phyloP scores from a whole-genome alignment of 2,329 filamentous ascomycete species.

The Bertia moriformis region DNA sequence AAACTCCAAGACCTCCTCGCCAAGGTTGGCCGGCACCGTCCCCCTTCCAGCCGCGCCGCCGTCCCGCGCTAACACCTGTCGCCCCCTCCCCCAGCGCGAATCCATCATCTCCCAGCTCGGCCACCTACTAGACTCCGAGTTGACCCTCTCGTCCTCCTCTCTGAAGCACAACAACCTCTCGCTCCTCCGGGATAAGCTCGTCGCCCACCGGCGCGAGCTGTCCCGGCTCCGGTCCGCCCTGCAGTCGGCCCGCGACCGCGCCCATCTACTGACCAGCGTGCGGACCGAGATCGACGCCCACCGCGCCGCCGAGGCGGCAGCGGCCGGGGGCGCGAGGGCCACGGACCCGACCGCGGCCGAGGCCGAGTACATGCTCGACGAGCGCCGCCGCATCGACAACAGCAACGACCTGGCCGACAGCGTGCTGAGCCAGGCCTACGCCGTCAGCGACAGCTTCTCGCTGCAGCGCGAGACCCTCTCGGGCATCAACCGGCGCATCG shows the following conservation, averaged over 20 bases:
- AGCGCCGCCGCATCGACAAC: constrained; percentile 72
- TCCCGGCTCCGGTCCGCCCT: constrained; percentile 60
- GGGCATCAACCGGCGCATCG: constrained; percentile 82
- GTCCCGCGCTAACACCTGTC: background rate
- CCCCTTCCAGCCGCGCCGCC: constrained; percentile 5
- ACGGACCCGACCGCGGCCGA: constrained; percentile 71
- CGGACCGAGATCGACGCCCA: constrained; percentile 85
- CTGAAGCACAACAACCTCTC: constrained; percentile 94
- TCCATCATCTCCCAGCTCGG: constrained; percentile 66
- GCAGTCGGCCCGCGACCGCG: constrained; percentile 65
- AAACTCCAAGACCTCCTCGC: constrained; percentile 75
- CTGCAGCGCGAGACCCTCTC: constrained; percentile 76
- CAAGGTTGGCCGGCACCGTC: constrained; percentile 55
- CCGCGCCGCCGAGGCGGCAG: constrained; percentile 30
- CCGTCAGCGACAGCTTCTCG: constrained; percentile 81
- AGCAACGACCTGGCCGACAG: constrained; percentile 80
- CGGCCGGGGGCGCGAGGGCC: too few species aligned
- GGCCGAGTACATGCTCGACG: constrained; percentile 92
- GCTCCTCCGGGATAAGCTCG: constrained; percentile 77
- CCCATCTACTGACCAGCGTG: constrained; percentile 80
- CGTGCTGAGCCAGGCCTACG: constrained; percentile 88
- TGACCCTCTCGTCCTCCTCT: constrained; percentile 70
- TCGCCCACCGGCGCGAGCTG: constrained; percentile 75
- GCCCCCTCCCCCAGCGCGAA: constrained; percentile 51
- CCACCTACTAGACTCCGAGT: constrained; percentile 84